These are phyloP conservation scores for Cercospora brassicicola DNA, from an alignment of 2,329 filamentous ascomycete genomes.

Conservation along the genomic window DNA sequence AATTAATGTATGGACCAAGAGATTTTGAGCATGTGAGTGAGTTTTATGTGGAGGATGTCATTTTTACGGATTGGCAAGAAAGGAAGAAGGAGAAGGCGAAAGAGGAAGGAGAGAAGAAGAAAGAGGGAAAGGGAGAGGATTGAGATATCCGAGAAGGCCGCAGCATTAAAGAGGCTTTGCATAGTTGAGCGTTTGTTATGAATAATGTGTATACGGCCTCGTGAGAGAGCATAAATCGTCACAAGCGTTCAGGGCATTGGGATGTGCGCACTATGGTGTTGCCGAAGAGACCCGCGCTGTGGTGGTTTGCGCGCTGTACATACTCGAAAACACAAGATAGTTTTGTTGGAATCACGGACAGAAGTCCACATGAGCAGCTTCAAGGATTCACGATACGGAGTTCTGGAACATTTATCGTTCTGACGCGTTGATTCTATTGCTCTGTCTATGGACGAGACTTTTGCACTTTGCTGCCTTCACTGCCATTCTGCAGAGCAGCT, in stretches of 20 bases:
- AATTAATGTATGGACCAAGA: not conserved
- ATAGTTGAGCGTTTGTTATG: not conserved
- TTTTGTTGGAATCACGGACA: no score
- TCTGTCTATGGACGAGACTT: not conserved
- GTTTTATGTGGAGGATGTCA: not conserved
- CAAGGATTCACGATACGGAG: not conserved
- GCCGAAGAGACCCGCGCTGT: no score
- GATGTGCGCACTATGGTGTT: not conserved
- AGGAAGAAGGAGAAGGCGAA: not conserved
- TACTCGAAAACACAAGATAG: no score
- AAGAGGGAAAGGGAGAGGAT: not conserved
- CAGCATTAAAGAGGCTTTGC: not conserved
- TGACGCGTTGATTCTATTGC: not conserved
- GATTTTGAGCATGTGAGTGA: conserved; percentile 5
- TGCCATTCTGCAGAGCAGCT: no score
- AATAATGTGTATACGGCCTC: not conserved
- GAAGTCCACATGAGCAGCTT: no score
- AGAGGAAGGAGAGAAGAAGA: not conserved
- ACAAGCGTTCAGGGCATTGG: not conserved
- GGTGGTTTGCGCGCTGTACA: no score
- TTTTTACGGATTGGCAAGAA: not conserved
- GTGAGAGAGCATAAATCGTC: not conserved
- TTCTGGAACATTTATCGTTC: not conserved
- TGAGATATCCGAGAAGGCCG: not conserved
- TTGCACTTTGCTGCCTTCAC: not conserved